Evolutionary conservation across 352 stramenopile species (phyloP), one percentile per base, ranked within the genome.

Genomic region (Achlya hypogyna): DNA sequence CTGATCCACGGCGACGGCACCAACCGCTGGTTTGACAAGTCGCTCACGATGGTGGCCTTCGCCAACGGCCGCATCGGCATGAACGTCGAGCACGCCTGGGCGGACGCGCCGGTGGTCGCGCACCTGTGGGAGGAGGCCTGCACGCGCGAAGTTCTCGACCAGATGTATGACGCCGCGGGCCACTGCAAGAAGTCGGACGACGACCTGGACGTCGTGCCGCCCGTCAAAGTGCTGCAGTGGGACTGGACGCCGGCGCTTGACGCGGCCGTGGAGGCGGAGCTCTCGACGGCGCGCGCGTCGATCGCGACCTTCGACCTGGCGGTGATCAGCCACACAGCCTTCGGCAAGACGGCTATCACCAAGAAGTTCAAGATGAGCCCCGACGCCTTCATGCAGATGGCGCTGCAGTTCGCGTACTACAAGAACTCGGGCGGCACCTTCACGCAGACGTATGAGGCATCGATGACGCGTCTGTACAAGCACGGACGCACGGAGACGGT

Each of bases 21-120:
- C 56, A 98, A 98, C 83, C 90, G 96, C 47, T 99, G 91, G 90
- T 99, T 98, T 69, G 96, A 99, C 77, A 99, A 99, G 78, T 95
- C 86, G 5, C 94, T 99, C 65, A 96, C 98, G 74, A 59, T 99
- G 4, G 84, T 99, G 34, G 84, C 97, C 32, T 98, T 95, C 69
- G 87, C 88, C 40, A 98, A 98, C 77, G 95, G 92, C 22, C 92
- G 98, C 31, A 83, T 82, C 52, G 96, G 93, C 20, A 84, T 98
- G 67, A 88, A 97, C 54, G 93, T 89, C 0, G 95, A 99, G 74
- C 96, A 99, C 74, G 86, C 92, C 20, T 96, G 89, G 89, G 89
- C 89, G 2, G 89, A 96, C 54, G 89, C 89, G 10, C 88, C 86
- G 0, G 88, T 91, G 29, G 86, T 96, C 62, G 88, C 87, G 5